Conservation (phyloP, 305 asterid species). For the Petunia hybrid region DNA sequence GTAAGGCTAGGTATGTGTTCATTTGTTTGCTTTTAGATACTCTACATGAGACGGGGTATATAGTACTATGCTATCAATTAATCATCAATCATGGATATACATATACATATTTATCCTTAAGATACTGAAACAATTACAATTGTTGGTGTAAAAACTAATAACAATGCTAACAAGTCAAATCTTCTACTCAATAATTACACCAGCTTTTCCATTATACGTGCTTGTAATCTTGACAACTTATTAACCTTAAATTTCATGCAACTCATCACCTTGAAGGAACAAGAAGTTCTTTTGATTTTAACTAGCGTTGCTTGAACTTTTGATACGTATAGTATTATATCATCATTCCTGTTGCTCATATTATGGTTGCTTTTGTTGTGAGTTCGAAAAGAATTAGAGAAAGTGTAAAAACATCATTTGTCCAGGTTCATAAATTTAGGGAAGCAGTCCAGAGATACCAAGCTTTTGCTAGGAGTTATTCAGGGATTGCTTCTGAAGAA, state of each 20-base stretch:
- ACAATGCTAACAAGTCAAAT: background rate
- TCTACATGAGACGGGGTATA: background rate
- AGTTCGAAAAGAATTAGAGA: background rate
- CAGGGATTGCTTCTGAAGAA: slow-evolving; percentile 43
- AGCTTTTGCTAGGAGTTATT: slow-evolving; percentile 46
- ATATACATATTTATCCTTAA: background rate
- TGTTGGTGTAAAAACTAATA: background rate
- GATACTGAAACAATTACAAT: background rate
- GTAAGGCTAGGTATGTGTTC: background rate
- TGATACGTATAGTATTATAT: background rate
- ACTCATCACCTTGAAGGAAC: background rate
- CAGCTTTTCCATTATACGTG: background rate
- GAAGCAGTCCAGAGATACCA: slow-evolving; percentile 54
- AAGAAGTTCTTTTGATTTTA: too few species aligned
- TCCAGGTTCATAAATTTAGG: slow-evolving; percentile 54
- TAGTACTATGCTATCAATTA: background rate
- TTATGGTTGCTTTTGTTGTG: background rate
- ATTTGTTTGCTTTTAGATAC: background rate
- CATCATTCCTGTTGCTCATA: background rate
- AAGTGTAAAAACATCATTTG: background rate
- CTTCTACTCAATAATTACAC: background rate
- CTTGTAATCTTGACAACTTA: background rate
- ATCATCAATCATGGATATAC: background rate
- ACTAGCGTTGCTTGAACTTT: background rate
- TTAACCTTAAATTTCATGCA: background rate